Evolutionary conservation across 192 early-diverging fungal species (phyloP).

Genomic region (Spinellus fusiger): DNA sequence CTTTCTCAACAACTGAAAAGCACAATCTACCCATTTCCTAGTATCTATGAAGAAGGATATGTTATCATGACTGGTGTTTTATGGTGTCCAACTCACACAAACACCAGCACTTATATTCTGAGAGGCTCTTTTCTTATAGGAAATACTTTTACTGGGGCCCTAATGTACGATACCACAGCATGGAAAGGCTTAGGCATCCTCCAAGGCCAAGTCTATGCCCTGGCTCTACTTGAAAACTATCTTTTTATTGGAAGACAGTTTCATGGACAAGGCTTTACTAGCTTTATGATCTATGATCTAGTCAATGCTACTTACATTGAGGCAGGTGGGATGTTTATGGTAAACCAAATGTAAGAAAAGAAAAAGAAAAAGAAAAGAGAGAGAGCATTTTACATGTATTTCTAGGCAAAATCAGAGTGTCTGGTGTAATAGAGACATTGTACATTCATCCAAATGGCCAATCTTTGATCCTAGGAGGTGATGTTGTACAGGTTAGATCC

Average conservation of each 20-base stretch:
- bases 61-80: no score
- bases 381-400: no score
- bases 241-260: conserved; percentile 52
- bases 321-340: not conserved
- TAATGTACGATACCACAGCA: not conserved
- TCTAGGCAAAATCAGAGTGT: not conserved
- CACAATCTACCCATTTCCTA: no score
- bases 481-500: conserved; percentile 45
- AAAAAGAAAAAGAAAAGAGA: no score
- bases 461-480: conserved; percentile 44
- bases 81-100: no score
- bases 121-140: no score
- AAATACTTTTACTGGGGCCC: not conserved
- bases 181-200: not conserved
- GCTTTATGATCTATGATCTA: conserved; percentile 43
- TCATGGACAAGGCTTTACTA: conserved; percentile 6
- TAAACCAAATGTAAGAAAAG: no score
- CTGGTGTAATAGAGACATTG: conserved; percentile 14
- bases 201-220: conserved; percentile 36
- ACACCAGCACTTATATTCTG: no score
- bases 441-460: conserved; percentile 17
- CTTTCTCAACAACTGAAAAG: no score
- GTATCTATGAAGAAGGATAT: no score
- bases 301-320: conserved; percentile 16
- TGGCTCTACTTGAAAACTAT: conserved; percentile 41